These are phyloP conservation scores for Pugionium dolabratum DNA, from an alignment of 345 rosid genomes.

Conservation along the genomic window DNA sequence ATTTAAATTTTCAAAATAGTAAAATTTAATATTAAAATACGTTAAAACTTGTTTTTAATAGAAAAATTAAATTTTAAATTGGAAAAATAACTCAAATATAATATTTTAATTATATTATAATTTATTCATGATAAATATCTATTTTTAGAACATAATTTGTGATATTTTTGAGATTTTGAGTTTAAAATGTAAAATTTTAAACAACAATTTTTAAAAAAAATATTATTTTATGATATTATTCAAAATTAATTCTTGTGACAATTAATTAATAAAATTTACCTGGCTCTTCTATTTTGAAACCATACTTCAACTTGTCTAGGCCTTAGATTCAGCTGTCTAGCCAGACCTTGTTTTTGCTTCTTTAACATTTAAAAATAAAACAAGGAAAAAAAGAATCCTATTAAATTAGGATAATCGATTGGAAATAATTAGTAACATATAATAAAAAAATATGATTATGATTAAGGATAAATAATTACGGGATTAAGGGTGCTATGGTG, in stretches of 20 bases:
- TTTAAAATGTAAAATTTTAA: too few species aligned
- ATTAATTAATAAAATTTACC: constrained; percentile 46
- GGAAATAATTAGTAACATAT: not conserved
- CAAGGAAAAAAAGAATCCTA: not conserved
- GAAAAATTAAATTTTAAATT: too few species aligned
- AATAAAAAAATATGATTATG: not conserved
- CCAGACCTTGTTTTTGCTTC: constrained; percentile 93
- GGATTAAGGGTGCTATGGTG: constrained; percentile 95
- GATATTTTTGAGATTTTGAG: too few species aligned
- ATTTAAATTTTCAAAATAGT: too few species aligned
- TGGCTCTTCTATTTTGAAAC: constrained; percentile 99
- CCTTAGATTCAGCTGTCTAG: constrained; percentile 81
- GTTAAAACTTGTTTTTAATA: too few species aligned
- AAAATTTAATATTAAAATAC: too few species aligned
- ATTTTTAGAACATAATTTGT: too few species aligned
- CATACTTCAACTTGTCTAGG: constrained; percentile 99
- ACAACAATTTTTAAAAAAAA: too few species aligned
- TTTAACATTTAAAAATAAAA: constrained; percentile 27
- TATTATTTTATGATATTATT: too few species aligned
- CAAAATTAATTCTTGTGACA: not conserved
- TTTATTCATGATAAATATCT: too few species aligned
- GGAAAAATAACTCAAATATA: too few species aligned
- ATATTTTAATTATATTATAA: too few species aligned
- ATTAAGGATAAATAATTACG: constrained; percentile 41
- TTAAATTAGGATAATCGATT: not conserved